Conservation (phyloP, 73 alveolate genomes). For the Paramecium tetraurelia region DNA sequence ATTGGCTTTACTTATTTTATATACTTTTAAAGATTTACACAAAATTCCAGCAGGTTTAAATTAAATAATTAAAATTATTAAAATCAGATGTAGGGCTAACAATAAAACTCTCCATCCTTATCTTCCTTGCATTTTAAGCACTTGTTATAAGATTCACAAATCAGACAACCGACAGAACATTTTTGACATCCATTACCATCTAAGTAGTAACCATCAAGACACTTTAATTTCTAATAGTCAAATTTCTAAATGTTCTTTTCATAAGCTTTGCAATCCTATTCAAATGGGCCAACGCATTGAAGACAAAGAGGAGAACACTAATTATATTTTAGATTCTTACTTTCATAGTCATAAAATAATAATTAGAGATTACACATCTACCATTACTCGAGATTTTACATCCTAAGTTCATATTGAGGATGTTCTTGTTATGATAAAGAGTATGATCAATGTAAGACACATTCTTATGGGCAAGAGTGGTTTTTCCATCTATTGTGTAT, state of each 20-base stretch:
- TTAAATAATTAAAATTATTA: background rate
- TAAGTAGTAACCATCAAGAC: background rate
- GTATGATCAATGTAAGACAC: background rate
- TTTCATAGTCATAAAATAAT: background rate
- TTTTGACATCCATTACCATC: background rate
- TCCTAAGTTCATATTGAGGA: background rate
- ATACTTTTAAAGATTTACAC: background rate
- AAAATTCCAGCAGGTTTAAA: background rate
- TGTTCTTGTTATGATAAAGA: background rate
- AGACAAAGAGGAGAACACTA: background rate
- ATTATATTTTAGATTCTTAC: background rate
- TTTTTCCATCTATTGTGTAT: background rate
- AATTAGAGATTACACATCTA: conserved; percentile 34
- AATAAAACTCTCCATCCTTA: background rate
- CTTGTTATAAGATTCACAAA: background rate
- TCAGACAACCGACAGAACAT: background rate
- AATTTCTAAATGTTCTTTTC: background rate
- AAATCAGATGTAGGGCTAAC: background rate
- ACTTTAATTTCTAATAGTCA: background rate
- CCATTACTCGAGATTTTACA: conserved; percentile 18
- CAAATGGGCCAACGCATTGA: background rate
- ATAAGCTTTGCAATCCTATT: background rate
- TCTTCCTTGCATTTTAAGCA: background rate
- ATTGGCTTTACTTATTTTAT: background rate
- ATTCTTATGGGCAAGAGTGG: background rate